These are phyloP conservation scores for Talaromyces funiculosus DNA, from an alignment of 2,329 filamentous ascomycete genomes.

Conservation along the genomic window DNA sequence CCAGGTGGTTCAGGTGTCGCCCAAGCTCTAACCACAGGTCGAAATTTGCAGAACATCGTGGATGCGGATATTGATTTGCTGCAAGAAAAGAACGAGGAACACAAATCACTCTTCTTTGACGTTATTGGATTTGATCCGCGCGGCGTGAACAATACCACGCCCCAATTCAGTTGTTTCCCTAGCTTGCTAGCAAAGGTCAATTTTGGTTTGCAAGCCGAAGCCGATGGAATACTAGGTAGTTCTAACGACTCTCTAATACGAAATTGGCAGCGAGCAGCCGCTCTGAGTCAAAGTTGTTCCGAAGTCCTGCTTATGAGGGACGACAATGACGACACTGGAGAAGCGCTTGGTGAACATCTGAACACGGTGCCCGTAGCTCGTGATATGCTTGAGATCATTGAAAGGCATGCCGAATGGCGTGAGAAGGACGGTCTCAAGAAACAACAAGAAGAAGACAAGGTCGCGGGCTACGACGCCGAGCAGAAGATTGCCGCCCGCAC, in stretches of 20 bases:
- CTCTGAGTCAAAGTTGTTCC: conserved; percentile 30
- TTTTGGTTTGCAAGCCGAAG: conserved; percentile 31
- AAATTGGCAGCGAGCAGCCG: conserved; percentile 30
- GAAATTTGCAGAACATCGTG: conserved; percentile 33
- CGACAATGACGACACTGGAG: conserved; percentile 12
- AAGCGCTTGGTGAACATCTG: conserved; percentile 28
- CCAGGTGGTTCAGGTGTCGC: conserved; percentile 42
- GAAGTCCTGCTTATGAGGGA: conserved; percentile 18
- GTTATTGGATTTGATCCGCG: conserved; percentile 43
- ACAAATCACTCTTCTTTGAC: conserved; percentile 29
- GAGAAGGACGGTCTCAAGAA: conserved; percentile 26
- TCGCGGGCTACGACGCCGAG: conserved; percentile 17
- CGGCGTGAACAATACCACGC: conserved; percentile 39
- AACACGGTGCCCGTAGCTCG: conserved; percentile 30
- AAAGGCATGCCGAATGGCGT: conserved; percentile 37
- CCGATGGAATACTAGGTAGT: conserved; percentile 33
- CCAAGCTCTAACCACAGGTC: conserved; percentile 28
- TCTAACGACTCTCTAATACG: conserved; percentile 23
- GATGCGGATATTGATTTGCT: conserved; percentile 28
- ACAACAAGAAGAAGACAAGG: conserved; percentile 17
- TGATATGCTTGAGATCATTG: conserved; percentile 34
- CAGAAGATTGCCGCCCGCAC: conserved; percentile 23
- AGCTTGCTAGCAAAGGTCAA: conserved; percentile 23
- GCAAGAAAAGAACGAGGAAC: neutral
- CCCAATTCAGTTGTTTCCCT: conserved; percentile 38